Evolutionary conservation across 345 rosid genomes (phyloP).

Genomic region (Salix brachista): DNA sequence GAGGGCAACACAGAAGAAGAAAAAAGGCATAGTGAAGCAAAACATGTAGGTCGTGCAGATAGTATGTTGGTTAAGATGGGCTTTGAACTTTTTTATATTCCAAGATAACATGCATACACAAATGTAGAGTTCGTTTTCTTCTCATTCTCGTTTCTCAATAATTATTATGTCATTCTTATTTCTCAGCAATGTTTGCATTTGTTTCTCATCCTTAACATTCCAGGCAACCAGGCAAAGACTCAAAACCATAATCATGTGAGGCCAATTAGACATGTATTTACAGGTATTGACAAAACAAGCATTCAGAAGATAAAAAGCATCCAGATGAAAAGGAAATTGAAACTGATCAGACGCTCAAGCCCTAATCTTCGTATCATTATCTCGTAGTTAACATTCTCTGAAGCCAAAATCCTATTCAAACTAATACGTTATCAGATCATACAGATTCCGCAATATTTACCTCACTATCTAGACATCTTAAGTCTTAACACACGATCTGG

Average conservation of each 20-base stretch:
- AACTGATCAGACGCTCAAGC: not conserved
- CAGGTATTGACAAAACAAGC: not conserved
- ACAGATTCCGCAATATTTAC: not conserved
- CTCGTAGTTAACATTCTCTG: not conserved
- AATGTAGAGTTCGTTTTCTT: not conserved
- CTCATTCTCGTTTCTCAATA: not conserved
- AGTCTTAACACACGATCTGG: not conserved
- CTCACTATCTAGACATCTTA: too few species aligned
- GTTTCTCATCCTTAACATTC: not conserved
- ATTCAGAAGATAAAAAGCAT: too few species aligned
- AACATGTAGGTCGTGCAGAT: not conserved
- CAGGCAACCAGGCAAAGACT: not conserved
- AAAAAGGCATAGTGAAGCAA: not conserved
- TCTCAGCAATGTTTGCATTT: not conserved
- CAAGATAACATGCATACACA: not conserved
- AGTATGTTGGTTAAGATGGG: too few species aligned
- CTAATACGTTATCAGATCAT: not conserved
- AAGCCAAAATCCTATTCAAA: not conserved
- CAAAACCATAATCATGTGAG: not conserved
- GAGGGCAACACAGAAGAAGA: not conserved
- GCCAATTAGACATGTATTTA: not conserved
- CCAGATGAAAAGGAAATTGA: not conserved
- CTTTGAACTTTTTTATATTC: not conserved
- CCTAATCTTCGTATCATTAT: not conserved
- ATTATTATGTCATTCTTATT: not conserved